A percentile compares a stretch with the other conserved stretches of the same genome.
Evolutionary conservation across 2,329 filamentous ascomycete genomes (phyloP).

Genomic region (Claviceps purpurea): DNA sequence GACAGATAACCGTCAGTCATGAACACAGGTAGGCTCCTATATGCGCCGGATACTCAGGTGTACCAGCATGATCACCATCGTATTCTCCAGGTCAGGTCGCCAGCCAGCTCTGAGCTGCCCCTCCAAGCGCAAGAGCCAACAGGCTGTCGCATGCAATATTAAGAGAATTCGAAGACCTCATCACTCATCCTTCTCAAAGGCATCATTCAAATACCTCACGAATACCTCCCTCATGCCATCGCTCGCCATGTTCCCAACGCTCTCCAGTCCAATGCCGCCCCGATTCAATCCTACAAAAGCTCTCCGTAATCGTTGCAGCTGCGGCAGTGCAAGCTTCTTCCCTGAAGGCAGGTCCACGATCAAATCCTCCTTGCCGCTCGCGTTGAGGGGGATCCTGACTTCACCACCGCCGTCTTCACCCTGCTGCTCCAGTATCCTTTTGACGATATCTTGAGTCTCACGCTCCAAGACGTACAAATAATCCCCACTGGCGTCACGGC

Average conservation of each 20-base stretch:
- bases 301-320: constrained; percentile 63
- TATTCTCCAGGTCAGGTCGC: too few relatives aligned
- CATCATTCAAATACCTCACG: constrained; percentile 52
- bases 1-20: too few relatives aligned
- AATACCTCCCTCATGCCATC: constrained; percentile 48
- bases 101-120: neutral
- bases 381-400: constrained; percentile 33
- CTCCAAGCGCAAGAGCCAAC: neutral
- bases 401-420: constrained; percentile 53
- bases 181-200: constrained; percentile 42
- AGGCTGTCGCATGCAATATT: neutral
- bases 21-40: neutral
- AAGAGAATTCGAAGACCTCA: neutral
- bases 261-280: constrained; percentile 48
- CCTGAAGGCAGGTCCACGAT: constrained; percentile 49
- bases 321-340: constrained; percentile 54
- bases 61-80: too few relatives aligned
- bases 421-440: constrained; percentile 54
- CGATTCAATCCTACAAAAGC: constrained; percentile 68
- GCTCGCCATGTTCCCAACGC: constrained; percentile 38
- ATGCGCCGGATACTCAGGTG: neutral
- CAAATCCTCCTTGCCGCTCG: constrained; percentile 30
- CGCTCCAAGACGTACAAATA: constrained; percentile 72
- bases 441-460: constrained; percentile 64
- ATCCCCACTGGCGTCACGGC: constrained; percentile 51